Evolutionary conservation across 352 stramenopile genomes (phyloP).

Genomic region (Pythium sp.): DNA sequence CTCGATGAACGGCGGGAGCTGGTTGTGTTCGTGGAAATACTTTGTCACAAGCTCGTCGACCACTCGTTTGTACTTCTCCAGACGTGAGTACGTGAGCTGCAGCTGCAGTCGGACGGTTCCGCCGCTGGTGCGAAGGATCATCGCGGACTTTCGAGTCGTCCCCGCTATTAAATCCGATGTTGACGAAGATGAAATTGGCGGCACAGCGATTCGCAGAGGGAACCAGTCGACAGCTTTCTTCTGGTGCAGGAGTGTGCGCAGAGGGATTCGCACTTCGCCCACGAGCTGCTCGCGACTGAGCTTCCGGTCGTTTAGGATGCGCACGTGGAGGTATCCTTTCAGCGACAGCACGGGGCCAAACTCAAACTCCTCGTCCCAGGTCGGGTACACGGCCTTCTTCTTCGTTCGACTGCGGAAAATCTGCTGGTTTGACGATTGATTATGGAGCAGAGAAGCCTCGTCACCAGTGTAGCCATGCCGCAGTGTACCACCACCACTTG

Average conservation of each 20-base stretch:
- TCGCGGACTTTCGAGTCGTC: conserved; percentile 13
- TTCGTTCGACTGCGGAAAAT: conserved; percentile 59
- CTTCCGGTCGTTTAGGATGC: conserved; percentile 69
- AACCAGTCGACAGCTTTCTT: conserved; percentile 65
- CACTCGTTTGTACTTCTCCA: conserved; percentile 56
- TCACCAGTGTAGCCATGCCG: background rate
- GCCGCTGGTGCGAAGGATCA: conserved; percentile 28
- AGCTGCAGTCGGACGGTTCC: conserved; percentile 54
- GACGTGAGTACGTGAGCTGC: conserved; percentile 55
- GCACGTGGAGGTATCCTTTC: conserved; percentile 59
- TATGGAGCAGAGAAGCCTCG: background rate
- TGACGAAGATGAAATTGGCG: conserved; percentile 6
- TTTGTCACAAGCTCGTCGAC: conserved; percentile 61
- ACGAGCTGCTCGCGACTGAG: conserved; percentile 65
- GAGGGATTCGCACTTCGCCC: conserved; percentile 59
- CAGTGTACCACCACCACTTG: background rate
- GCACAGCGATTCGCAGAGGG: conserved; percentile 33
- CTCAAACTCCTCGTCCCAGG: conserved; percentile 81
- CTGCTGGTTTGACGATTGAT: conserved; percentile 12
- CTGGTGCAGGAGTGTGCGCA: conserved; percentile 61
- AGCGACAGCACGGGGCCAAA: conserved; percentile 59
- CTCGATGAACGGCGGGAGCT: conserved; percentile 64
- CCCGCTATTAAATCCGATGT: background rate
- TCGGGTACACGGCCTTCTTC: conserved; percentile 72
- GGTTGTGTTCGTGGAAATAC: conserved; percentile 48